A percentile compares a stretch with the other conserved stretches of the same genome.
Conservation (phyloP, 2,329 filamentous ascomycete species). For the Apiospora hydei region DNA sequence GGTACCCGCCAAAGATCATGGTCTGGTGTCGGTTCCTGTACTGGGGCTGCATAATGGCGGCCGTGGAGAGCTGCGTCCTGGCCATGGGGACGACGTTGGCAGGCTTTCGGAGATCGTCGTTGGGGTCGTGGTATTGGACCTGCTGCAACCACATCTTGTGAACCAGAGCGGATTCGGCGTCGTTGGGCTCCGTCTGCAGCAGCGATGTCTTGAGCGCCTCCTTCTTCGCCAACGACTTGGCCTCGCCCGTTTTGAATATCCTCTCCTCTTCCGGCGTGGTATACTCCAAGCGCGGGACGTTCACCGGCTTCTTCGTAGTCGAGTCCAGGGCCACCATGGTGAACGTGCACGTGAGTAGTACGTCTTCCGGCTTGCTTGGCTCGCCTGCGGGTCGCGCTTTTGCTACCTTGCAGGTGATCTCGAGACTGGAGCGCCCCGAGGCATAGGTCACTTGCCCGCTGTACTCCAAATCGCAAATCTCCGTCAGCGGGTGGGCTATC, state of each 20-base stretch:
- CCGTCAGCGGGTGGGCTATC: constrained; percentile 73
- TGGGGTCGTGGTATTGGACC: constrained; percentile 62
- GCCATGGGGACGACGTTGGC: constrained; percentile 62
- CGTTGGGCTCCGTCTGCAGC: constrained; percentile 72
- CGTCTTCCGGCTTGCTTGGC: constrained; percentile 51
- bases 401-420: constrained; percentile 77
- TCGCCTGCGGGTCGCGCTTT: constrained; percentile 69
- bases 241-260: constrained; percentile 69
- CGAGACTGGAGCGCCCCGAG: constrained; percentile 75
- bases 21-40: constrained; percentile 66
- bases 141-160: constrained; percentile 77
- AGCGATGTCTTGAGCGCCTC: constrained; percentile 67
- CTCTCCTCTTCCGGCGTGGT: constrained; percentile 71
- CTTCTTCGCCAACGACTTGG: constrained; percentile 66
- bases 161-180: constrained; percentile 74
- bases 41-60: constrained; percentile 77
- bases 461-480: constrained; percentile 80
- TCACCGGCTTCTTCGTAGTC: constrained; percentile 69
- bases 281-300: constrained; percentile 59
- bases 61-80: constrained; percentile 63
- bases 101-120: constrained; percentile 42
- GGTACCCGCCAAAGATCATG: constrained; percentile 81
- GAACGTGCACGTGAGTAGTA: constrained; percentile 62
- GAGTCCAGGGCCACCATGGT: constrained; percentile 81
- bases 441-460: constrained; percentile 71